phyloP scores from a whole-genome alignment of 257 asterid genomes.

The Solanum etuberosum region DNA sequence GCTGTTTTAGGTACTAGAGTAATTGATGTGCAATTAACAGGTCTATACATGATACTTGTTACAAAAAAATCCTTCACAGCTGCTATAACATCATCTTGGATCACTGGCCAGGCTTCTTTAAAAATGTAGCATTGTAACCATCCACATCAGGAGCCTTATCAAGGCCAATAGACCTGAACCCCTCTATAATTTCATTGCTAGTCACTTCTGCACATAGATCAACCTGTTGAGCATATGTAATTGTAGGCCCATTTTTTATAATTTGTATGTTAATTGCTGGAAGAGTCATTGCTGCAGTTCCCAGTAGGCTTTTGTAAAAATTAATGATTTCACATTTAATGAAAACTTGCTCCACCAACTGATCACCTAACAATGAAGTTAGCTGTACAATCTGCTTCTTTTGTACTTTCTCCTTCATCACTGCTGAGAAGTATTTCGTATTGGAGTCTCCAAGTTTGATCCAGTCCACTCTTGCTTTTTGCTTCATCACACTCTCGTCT shows the following conservation, averaged over 20 bases:
- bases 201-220: neutral
- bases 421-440: no score
- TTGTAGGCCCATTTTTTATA: no score
- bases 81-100: neutral
- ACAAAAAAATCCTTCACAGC: no score
- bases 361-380: neutral
- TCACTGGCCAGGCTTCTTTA: neutral
- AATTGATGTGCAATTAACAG: neutral
- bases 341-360: neutral
- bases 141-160: neutral
- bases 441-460: no score
- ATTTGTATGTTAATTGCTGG: no score
- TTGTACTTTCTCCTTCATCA: neutral
- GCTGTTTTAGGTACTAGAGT: neutral
- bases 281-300: neutral
- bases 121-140: neutral
- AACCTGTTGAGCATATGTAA: neutral
- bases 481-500: neutral
- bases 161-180: neutral
- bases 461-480: neutral
- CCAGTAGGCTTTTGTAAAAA: neutral
- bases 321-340: no score
- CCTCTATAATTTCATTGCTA: neutral
- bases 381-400: no score
- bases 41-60: neutral